Base-by-base conservation (phyloP, 2,329 filamentous ascomycete genomes). In the Macrophomina phaseolina region DNA sequence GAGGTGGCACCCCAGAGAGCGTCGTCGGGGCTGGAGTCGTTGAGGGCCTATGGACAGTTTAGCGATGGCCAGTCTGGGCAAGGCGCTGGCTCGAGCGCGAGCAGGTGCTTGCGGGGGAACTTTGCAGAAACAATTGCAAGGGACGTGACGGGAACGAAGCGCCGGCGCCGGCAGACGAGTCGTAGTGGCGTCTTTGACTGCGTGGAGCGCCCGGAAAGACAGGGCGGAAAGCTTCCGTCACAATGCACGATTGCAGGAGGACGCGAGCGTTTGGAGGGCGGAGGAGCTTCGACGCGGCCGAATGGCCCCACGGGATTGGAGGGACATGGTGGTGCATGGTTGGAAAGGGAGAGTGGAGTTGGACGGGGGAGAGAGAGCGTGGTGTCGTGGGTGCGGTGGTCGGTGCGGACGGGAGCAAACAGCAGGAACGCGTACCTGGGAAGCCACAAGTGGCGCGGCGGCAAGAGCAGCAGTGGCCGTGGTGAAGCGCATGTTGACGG, bases 1-100 rank as follows among this genome's bases (percentile, higher is more conserved):
- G 86, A 89, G 58, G 76, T 65, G 2, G 74, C 77, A 67, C 76
- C 65, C 65, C 65, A 67, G 48, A 67, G 65, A 16, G 65, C 38
- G 32, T 67, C 58, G 56, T 34, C 36, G 38, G 64, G 23, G 34
- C 45, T 66, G 2, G 65, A 67, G 4, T 62, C n/a, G 46, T 66
- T 52, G 11, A 52, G 45, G 23, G 55, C 64, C 55, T 66, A 3
- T 23, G 23, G 23, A 23, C 23, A 23, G 23, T 23, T 23, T 23
- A 23, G 23, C 23, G 23, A 23, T 23, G 23, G 23, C 23, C 23
- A 23, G 23, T 23, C 23, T 23, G 23, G 2, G 34, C 18, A 18
- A 14, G 8, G 2, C 30, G 1, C 5, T 11, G 51, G 51, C 5
- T 5, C 7, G 8, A 5, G 30, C 11, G 36, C 6, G 7, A 53